Percentiles rank a stretch among this genome's conserved stretches.
Evolutionary conservation across 768 basidiomycete species (phyloP).

Genomic region (Rickenella mellea): DNA sequence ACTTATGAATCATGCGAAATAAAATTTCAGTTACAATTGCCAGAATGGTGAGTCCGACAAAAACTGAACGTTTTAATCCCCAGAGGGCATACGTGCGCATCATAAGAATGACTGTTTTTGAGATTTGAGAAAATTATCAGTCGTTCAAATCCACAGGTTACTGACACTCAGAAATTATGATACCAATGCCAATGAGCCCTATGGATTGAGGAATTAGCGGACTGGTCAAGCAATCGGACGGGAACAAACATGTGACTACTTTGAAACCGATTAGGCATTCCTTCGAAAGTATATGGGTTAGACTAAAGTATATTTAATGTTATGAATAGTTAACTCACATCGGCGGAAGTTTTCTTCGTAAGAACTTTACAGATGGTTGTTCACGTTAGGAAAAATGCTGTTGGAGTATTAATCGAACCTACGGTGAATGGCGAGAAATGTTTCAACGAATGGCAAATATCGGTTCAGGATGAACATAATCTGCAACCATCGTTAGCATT

Average conservation of each 20-base stretch:
- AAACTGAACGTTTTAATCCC: slow-evolving; percentile 23
- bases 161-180: slow-evolving; percentile 28
- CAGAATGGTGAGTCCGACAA: not conserved
- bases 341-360: not conserved
- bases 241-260: slow-evolving; percentile 21
- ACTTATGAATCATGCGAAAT: no score
- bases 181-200: slow-evolving; percentile 28
- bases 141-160: not conserved
- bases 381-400: not conserved
- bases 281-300: slow-evolving; percentile 4
- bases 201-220: slow-evolving; percentile 7
- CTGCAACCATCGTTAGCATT: not conserved
- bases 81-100: slow-evolving; percentile 37
- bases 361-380: slow-evolving; percentile 6
- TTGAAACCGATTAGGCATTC: slow-evolving; percentile 18
- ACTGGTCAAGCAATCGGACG: not conserved
- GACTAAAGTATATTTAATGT: slow-evolving; percentile 5
- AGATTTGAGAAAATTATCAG: no score
- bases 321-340: slow-evolving; percentile 7
- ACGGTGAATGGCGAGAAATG: slow-evolving; percentile 24
- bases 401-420: not conserved
- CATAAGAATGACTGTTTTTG: slow-evolving; percentile 24
- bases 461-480: slow-evolving; percentile 29
- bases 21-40: no score
- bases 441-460: slow-evolving; percentile 30